Base-by-base conservation (phyloP, 805 yeast genomes). In the Isabelozyma rhagii region DNA sequence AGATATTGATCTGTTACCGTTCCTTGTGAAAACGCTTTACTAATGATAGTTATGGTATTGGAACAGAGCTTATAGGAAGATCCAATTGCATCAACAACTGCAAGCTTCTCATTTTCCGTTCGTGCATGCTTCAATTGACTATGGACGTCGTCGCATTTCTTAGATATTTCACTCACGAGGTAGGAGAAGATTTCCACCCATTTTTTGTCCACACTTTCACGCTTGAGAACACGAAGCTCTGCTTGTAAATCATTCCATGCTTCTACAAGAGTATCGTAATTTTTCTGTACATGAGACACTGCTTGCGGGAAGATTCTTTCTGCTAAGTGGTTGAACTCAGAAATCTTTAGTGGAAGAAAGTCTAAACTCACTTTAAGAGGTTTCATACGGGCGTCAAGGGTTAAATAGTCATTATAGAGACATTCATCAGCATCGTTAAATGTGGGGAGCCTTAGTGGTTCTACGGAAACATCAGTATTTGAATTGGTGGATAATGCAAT, bases 101-200 rank as follows among this genome's bases (percentile, higher is more conserved):
- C 18, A 49, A 51, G 74, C 54, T 41, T 13, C 51, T 27, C 44
- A 51, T 39, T 51, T 49, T 11, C 55, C 39, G 47, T 29, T 39
- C 50, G 51, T 41, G 14, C 28, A 9, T 17, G 55, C 50, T 47
- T 43, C 60, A 65, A 8, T 54, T 51, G 28, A 64, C 55, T 29
- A 64, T 51, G 39, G 52, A 63, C 46, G 27, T 45, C 45, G 11
- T 56, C 54, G 45, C 68, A 63, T 44, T 55, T 56, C 8, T 39
- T 44, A 0, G 61, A 57, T 4, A 77, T 59, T 52, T 81, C 81
- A 3, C 67, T 61, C 42, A 80, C 68, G 47, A 84, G 59, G 50
- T 71, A 77, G 27, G 66, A 66, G 52, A 84, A 82, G 2, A 83
- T 68, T 21, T 75, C 75, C 53, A 71, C 66, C 89, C 89, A 85